Conservation (phyloP, 176 grass and related monocot species). For the Phoenix dactylifera region DNA sequence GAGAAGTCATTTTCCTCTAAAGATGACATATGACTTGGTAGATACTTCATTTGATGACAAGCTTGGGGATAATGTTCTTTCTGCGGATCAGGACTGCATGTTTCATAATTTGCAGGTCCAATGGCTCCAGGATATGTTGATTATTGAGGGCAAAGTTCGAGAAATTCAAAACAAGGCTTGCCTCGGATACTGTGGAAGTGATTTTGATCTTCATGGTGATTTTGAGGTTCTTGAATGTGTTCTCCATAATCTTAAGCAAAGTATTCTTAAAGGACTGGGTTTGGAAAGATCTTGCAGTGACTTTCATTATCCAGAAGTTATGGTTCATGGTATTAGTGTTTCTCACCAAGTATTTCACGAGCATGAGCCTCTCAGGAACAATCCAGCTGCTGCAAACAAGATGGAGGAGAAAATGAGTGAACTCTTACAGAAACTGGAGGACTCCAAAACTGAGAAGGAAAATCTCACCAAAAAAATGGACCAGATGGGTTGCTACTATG, state of each 20-base stretch:
- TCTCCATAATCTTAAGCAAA: slow-evolving; percentile 72
- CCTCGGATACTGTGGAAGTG: slow-evolving; percentile 54
- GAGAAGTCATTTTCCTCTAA: slow-evolving; percentile 17
- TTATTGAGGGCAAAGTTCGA: slow-evolving; percentile 76
- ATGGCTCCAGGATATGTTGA: slow-evolving; percentile 61
- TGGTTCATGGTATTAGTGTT: slow-evolving; percentile 22
- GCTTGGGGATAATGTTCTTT: slow-evolving; percentile 27
- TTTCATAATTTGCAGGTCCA: slow-evolving; percentile 35
- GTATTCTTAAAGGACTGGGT: slow-evolving; percentile 20
- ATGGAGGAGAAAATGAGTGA: slow-evolving; percentile 91
- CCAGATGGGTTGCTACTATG: slow-evolving; percentile 88
- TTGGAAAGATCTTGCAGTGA: slow-evolving; percentile 8
- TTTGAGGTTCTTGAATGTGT: slow-evolving; percentile 56
- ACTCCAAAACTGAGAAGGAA: slow-evolving; percentile 95
- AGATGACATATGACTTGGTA: background rate
- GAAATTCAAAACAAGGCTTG: slow-evolving; percentile 82
- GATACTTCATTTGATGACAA: slow-evolving; percentile 23
- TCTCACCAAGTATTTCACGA: slow-evolving; percentile 21
- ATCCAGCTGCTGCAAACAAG: slow-evolving; percentile 30
- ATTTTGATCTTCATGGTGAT: slow-evolving; percentile 78
- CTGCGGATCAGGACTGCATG: slow-evolving; percentile 14
- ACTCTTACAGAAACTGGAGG: slow-evolving; percentile 80
- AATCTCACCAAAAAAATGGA: slow-evolving; percentile 75
- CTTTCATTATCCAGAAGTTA: slow-evolving; percentile 10
- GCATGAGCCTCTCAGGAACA: slow-evolving; percentile 33